Evolutionary conservation across 2,329 filamentous ascomycete species (phyloP), one percentile per base, ranked within the genome.

Genomic region (Trichoderma semiorbis): DNA sequence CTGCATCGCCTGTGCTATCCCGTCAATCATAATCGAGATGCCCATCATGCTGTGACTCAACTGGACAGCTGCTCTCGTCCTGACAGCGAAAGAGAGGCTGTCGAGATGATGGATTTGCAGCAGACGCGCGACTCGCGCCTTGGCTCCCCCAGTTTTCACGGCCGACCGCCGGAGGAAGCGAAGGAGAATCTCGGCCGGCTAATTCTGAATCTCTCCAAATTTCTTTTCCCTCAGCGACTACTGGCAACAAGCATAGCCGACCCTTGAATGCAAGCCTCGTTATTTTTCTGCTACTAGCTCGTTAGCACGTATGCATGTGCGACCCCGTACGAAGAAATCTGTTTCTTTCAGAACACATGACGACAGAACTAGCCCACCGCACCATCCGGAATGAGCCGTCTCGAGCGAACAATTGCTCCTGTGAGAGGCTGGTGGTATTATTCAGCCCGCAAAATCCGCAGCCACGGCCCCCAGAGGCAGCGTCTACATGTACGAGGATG

Each of bases 151-250:
- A 32, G 36, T 14, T 50, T 71, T 63, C 55, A 61, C 62, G 53
- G 61, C 69, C 61, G 69, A 71, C 69, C 62, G 69, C 62, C 69
- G 69, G 69, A 71, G 62, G 34, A 57, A 53, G 39, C 47, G 36
- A 66, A 61, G 66, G 36, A 69, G 39, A 69, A 61, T 69, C 50
- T 67, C 66, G 55, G 55, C 66, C 66, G 66, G 66, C 66, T 69
- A 61, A 61, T 61, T 61, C 66, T 69, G 66, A 53, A 60, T 50
- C 10, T 61, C 28, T 60, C 18, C 18, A n/a, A 30, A 18, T 32
- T n/a, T 43, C 16, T 53, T 65, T 47, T 63, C 26, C 26, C 26
- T 47, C 26, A 62, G 12, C 60, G 18, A 50, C 43, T 50, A 50
- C 43, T n/a, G 47, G 36, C 57, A 3, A 18, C 53, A 47, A 34